Conservation (phyloP, 306 rosid genomes). For the Casuarina glauca region DNA sequence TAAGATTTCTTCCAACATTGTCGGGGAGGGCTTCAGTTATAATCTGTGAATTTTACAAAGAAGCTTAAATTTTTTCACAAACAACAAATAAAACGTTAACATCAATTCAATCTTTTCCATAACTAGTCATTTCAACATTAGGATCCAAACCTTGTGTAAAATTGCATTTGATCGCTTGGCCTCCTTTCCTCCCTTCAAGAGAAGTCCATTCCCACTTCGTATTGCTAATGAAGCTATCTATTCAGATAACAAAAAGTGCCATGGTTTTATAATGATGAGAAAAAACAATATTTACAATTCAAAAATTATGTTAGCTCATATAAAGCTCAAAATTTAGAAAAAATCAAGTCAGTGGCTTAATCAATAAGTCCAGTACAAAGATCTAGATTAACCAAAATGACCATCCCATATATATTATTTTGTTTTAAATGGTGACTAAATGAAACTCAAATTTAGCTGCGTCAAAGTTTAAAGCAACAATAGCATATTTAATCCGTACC, state of each 20-base stretch:
- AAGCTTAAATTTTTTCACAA: constrained; percentile 13
- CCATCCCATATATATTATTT: not conserved
- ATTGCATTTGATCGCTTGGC: constrained; percentile 91
- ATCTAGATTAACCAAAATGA: not conserved
- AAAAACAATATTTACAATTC: constrained; percentile 9
- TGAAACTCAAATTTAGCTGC: not conserved
- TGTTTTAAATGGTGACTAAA: too few relatives aligned
- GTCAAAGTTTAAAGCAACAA: not conserved
- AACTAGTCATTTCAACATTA: constrained; percentile 24
- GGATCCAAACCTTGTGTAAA: constrained; percentile 72
- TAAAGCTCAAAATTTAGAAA: not conserved
- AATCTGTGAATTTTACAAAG: constrained; percentile 44
- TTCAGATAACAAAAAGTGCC: constrained; percentile 28
- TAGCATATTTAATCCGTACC: not conserved
- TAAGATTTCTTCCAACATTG: constrained; percentile 76
- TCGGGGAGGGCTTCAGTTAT: constrained; percentile 92
- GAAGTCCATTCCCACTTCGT: constrained; percentile 96
- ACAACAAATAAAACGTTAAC: constrained; percentile 11
- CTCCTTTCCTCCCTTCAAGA: constrained; percentile 98
- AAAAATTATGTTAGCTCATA: constrained; percentile 3
- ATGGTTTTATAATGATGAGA: constrained; percentile 29
- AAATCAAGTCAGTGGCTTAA: constrained; percentile 11
- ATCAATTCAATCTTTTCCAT: constrained; percentile 1
- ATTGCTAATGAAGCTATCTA: constrained; percentile 97
- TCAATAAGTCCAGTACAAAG: constrained; percentile 5